Conservation (phyloP, 768 basidiomycete genomes). For the Mycena filopes region DNA sequence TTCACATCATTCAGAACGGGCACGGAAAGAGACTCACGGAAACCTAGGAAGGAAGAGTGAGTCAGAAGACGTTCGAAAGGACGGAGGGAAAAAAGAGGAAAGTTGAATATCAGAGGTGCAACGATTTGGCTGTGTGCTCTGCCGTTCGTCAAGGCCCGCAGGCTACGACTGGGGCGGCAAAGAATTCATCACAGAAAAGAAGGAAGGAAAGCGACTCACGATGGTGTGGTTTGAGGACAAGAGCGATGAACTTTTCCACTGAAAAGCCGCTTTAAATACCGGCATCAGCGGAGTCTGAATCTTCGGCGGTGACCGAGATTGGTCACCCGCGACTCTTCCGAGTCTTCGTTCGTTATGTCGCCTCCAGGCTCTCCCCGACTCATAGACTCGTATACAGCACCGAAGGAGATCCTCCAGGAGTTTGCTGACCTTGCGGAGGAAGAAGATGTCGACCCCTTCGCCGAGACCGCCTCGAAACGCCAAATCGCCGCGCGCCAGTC, state of each 20-base stretch:
- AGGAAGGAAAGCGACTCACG: constrained; percentile 43
- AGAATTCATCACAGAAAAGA: constrained; percentile 63
- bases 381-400: constrained; percentile 91
- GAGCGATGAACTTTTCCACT: constrained; percentile 35
- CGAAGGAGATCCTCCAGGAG: constrained; percentile 93
- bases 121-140: constrained; percentile 75
- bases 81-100: constrained; percentile 19
- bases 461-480: constrained; percentile 91
- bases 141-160: constrained; percentile 69
- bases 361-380: constrained; percentile 73
- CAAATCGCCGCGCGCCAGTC: constrained; percentile 95
- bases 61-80: constrained; percentile 10
- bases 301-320: constrained; percentile 9
- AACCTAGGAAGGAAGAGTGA: constrained; percentile 20
- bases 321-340: constrained; percentile 4
- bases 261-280: too few species aligned
- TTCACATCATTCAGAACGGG: constrained; percentile 56
- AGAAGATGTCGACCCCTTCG: constrained; percentile 91
- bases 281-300: too few species aligned
- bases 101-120: constrained; percentile 75
- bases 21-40: constrained; percentile 20
- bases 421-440: constrained; percentile 95
- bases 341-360: constrained; percentile 50
- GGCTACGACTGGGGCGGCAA: constrained; percentile 85
- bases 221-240: constrained; percentile 6